Evolutionary conservation across 768 basidiomycete species (phyloP).

Genomic region (Psilocybe tampanensis): DNA sequence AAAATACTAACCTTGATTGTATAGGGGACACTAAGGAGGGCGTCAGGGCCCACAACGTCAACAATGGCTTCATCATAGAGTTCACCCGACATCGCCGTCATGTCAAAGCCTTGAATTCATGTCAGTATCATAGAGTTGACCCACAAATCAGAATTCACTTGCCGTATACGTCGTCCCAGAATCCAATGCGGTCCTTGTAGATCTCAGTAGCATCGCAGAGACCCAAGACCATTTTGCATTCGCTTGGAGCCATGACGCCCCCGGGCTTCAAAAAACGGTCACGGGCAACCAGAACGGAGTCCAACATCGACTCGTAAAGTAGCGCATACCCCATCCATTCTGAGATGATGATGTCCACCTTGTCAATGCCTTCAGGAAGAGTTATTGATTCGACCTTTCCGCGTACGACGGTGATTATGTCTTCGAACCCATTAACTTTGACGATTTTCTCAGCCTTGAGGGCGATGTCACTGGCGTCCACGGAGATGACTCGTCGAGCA

Average conservation of each 20-base stretch:
- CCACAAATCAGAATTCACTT: slow-evolving; percentile 16
- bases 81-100: slow-evolving; percentile 77
- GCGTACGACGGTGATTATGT: slow-evolving; percentile 82
- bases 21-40: slow-evolving; percentile 63
- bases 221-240: slow-evolving; percentile 83
- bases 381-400: slow-evolving; percentile 90
- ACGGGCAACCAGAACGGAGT: slow-evolving; percentile 88
- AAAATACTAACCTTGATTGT: slow-evolving; percentile 63
- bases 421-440: slow-evolving; percentile 69
- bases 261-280: slow-evolving; percentile 79
- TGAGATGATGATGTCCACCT: slow-evolving; percentile 94
- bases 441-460: slow-evolving; percentile 79
- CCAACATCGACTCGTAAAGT: slow-evolving; percentile 96
- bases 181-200: slow-evolving; percentile 79
- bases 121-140: not conserved
- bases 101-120: slow-evolving; percentile 71
- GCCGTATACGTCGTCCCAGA: slow-evolving; percentile 95
- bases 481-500: slow-evolving; percentile 87
- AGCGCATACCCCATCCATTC: slow-evolving; percentile 98
- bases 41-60: slow-evolving; percentile 71
- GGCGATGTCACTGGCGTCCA: slow-evolving; percentile 88
- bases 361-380: slow-evolving; percentile 67
- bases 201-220: slow-evolving; percentile 79
- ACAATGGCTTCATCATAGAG: slow-evolving; percentile 83
- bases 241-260: slow-evolving; percentile 90